Conservation (phyloP, 2,329 filamentous ascomycete species). For the Xylariaceae sp. region DNA sequence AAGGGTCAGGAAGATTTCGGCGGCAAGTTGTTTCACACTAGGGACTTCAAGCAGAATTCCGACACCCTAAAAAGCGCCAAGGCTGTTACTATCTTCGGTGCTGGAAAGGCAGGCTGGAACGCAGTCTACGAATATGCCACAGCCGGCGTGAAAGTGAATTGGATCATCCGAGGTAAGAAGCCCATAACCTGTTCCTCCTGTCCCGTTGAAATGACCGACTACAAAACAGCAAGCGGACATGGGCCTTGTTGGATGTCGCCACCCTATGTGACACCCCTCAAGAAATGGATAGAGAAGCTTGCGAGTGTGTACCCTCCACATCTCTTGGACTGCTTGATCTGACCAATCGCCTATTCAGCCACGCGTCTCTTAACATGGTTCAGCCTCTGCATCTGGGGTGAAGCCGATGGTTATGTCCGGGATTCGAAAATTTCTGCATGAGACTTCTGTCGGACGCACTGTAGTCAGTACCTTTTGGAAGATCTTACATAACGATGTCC, state of each 20-base stretch:
- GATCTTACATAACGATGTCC: conserved; percentile 52
- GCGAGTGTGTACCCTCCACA: conserved; percentile 31
- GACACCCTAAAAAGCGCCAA: conserved; percentile 33
- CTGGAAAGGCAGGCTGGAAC: conserved; percentile 60
- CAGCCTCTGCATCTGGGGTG: conserved; percentile 69
- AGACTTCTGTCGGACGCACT: conserved; percentile 51
- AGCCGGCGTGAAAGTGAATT: conserved; percentile 49
- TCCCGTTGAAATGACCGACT: background rate
- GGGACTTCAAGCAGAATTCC: conserved; percentile 40
- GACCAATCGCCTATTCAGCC: conserved; percentile 28
- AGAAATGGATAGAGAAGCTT: conserved; percentile 48
- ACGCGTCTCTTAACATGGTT: conserved; percentile 70
- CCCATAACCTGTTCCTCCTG: background rate
- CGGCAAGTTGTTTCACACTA: conserved; percentile 53
- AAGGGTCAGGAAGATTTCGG: conserved; percentile 46
- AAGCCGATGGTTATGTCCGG: conserved; percentile 55
- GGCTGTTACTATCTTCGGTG: conserved; percentile 52
- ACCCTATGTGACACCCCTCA: conserved; percentile 47
- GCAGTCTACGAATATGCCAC: conserved; percentile 55
- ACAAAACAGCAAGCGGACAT: conserved; percentile 41
- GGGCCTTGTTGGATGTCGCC: conserved; percentile 53
- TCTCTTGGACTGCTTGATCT: background rate
- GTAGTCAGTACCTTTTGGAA: conserved; percentile 57
- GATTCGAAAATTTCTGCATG: conserved; percentile 53
- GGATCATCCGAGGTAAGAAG: conserved; percentile 46